A percentile compares a stretch with the other conserved stretches of the same genome.
Evolutionary conservation across 202 grass and related monocot species (phyloP).

Genomic region (Saccharum hybrid): DNA sequence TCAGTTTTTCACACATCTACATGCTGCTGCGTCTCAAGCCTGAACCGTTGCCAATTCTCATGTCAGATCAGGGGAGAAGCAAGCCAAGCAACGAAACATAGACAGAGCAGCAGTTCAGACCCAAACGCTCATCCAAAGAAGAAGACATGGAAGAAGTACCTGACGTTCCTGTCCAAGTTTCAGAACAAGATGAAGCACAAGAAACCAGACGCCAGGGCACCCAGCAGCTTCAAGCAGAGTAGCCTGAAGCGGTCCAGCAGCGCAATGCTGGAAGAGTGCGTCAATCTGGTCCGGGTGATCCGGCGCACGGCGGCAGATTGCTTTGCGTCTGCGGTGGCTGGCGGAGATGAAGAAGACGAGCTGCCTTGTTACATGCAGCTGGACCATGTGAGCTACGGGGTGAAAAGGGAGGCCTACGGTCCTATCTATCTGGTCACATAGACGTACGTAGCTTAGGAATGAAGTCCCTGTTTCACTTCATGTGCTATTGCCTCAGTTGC

Average conservation of each 20-base stretch:
- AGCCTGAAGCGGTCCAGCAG: slow-evolving; percentile 27
- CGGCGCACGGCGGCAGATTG: slow-evolving; percentile 25
- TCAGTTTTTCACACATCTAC: background rate
- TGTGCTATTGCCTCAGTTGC: background rate
- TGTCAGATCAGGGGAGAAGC: slow-evolving; percentile 29
- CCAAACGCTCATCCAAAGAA: slow-evolving; percentile 25
- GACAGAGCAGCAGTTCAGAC: slow-evolving; percentile 19
- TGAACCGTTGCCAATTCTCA: background rate
- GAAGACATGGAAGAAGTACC: slow-evolving; percentile 44
- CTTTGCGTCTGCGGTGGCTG: slow-evolving; percentile 22
- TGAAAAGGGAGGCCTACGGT: slow-evolving; percentile 59
- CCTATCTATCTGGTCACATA: slow-evolving; percentile 60
- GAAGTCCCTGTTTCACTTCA: background rate
- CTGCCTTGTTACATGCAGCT: slow-evolving; percentile 57
- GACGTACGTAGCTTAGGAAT: background rate
- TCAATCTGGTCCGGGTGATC: slow-evolving; percentile 38
- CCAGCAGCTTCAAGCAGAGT: background rate
- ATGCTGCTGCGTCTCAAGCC: background rate
- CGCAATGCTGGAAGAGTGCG: slow-evolving; percentile 38
- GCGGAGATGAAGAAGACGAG: slow-evolving; percentile 29
- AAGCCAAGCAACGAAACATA: slow-evolving; percentile 1
- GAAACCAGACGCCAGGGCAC: slow-evolving; percentile 5
- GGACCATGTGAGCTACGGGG: slow-evolving; percentile 45
- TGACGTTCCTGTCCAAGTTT: slow-evolving; percentile 45
- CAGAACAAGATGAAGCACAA: slow-evolving; percentile 54